Evolutionary conservation across 129 eudicot species (phyloP).

Genomic region (Scalesia atractyloides): DNA sequence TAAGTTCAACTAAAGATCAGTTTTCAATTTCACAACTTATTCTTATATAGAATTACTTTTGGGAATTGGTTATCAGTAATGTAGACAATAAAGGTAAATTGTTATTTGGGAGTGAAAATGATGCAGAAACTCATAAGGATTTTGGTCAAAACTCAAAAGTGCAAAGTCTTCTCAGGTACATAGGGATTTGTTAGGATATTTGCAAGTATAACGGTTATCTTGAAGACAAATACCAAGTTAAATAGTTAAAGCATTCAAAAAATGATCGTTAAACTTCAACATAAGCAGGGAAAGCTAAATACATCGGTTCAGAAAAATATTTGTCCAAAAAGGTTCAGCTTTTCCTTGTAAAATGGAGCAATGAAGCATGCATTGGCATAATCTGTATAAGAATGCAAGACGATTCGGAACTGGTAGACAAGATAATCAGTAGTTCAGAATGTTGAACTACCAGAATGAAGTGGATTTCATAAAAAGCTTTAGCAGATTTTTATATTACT

Average conservation of each 20-base stretch:
- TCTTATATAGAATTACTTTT: not conserved
- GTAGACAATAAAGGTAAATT: not conserved
- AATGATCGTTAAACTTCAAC: not conserved
- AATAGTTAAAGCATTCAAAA: not conserved
- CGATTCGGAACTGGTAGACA: not conserved
- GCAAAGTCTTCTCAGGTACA: not conserved
- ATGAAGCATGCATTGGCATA: not conserved
- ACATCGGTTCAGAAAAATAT: not conserved
- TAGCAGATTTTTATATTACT: conserved; percentile 17
- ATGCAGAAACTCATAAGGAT: not conserved
- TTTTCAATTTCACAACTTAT: not conserved
- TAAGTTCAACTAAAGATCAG: not conserved
- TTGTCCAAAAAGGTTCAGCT: not conserved
- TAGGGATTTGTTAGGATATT: conserved; percentile 11
- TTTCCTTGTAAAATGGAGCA: conserved; percentile 1
- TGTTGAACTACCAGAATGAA: not conserved
- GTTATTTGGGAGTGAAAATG: not conserved
- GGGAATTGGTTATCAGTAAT: not conserved
- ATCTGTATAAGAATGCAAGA: not conserved
- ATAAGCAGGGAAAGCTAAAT: not conserved
- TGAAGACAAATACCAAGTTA: not conserved
- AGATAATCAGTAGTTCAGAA: not conserved
- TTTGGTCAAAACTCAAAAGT: not conserved
- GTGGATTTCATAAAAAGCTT: conserved; percentile 12
- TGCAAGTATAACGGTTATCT: conserved; percentile 6